Percentiles rank a stretch among this genome's conserved stretches.
Conservation (phyloP, 2,329 filamentous ascomycete species). For the Arthroderma sp. region DNA sequence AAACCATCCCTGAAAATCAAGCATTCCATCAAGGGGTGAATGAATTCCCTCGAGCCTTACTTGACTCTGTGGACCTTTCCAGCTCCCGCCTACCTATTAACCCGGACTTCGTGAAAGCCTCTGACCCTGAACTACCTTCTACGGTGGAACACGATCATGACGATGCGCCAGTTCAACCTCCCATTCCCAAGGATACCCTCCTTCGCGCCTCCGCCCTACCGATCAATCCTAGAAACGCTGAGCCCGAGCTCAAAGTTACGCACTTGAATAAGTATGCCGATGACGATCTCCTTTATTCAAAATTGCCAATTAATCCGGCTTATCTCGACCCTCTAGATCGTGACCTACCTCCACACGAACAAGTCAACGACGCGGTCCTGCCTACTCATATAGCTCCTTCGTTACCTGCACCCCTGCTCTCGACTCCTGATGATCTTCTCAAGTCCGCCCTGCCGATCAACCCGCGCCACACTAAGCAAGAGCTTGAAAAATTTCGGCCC, state of each 20-base stretch:
- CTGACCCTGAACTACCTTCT: neutral
- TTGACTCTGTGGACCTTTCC: neutral
- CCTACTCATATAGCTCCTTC: neutral
- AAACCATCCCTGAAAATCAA: neutral
- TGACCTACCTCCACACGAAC: neutral
- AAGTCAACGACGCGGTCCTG: neutral
- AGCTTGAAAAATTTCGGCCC: neutral
- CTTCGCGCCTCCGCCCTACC: neutral
- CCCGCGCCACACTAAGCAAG: conserved; percentile 11
- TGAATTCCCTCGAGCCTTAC: neutral
- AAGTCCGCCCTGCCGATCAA: conserved; percentile 27
- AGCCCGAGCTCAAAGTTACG: neutral
- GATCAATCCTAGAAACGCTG: neutral
- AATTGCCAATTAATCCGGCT: conserved; percentile 8
- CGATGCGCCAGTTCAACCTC: too few species aligned
- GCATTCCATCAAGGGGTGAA: neutral
- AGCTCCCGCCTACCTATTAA: conserved; percentile 6
- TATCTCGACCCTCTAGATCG: neutral
- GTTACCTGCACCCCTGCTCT: neutral
- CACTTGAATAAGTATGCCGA: neutral
- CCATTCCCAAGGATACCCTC: neutral
- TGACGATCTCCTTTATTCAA: conserved; percentile 6
- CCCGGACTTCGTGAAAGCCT: neutral
- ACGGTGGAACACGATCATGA: neutral
- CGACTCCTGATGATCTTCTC: conserved; percentile 16